Evolutionary conservation across 2,329 filamentous ascomycete species (phyloP), one percentile per base, ranked within the genome.

Genomic region (Colletotrichum tropicale): DNA sequence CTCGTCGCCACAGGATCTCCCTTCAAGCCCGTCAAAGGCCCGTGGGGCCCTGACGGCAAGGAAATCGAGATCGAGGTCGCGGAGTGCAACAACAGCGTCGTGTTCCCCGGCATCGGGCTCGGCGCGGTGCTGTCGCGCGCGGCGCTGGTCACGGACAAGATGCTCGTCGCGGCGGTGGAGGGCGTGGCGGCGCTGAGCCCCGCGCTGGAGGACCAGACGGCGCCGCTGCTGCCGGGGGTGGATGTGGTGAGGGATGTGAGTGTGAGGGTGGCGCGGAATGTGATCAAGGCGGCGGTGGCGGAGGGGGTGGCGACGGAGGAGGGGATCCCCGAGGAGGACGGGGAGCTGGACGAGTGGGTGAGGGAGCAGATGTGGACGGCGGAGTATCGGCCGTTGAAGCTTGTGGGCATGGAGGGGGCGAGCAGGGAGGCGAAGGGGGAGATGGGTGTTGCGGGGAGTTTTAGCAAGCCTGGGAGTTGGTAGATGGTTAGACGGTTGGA

Each of bases 81-180:
- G 28, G 95, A 98, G 84, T 98, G 96, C 86, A 98, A 98, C 86
- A 98, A 98, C 85, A 94, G 92, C 1, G 94, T 94, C 38, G 94
- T 94, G 18, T 98, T 98, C 83, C 95, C 95, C 0, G 95, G 95
- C 0, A 96, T 98, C 74, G 95, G 95, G 0, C 92, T 98, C 1
- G 96, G 95, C 13, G 91, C 91, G 9, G 91, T 98, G 0, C 89
- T 98, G 2, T 93, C 89, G 30, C 92, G 94, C 16, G 89, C 93
- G 4, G 88, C 86, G 15, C 88, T 92, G 1, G 85, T 98, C 32
- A 94, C 93, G 0, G 93, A 96, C 76, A 90, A 91, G 77, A 96
- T 98, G 92, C 91, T 98, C 15, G 94, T 98, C 0, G 94, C 94
- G 1, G 96, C 95, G 0, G 92, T 94, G 5, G 90, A 93, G 80